Evolutionary conservation across 495 filamentous ascomycete species (phyloP), one percentile per base, ranked within the genome.

Genomic region (Articulospora tetracladia): DNA sequence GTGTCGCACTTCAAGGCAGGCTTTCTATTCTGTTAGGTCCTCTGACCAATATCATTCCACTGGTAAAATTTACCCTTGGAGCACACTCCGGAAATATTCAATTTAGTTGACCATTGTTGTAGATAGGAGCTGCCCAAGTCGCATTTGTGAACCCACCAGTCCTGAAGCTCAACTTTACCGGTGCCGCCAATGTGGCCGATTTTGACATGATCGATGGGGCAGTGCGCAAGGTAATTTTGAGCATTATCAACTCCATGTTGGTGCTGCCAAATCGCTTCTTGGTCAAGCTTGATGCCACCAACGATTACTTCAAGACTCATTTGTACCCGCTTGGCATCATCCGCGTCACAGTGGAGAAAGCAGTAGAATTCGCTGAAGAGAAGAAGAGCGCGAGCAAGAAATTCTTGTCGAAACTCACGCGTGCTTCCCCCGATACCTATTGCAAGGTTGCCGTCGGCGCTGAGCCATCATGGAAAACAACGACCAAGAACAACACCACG

Each of bases 251-350:
- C 22, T 46, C 59, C 58, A 74, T 77, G 69, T 61, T 65, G 28
- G 70, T 73, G n/a, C 67, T 77, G 22, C 74, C 74, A 13, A 77
- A 77, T 67, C 73, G 74, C 19, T 73, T 72, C 66, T 64, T 75
- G 28, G 67, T 75, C 62, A 75, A 74, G 58, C 64, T 77, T 12
- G 74, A 74, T 61, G 41, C 72, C 4, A 66, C 46, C 66, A 73
- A 70, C 64, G 72, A 75, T 61, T 75, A 70, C 63, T 73, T 77
- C 70, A 70, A 71, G 61, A 72, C 75, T 11, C 75, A 73, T 64
- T 71, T 73, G 44, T 69, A 69, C 58, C 72, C 69, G 11, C 66
- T 69, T 36, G 75, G 75, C 50, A 64, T 76, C 26, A 52, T 76
- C 44, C 73, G 74, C 1, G 66, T 78, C 15, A 76, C 74, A 3